Conservation (phyloP, 768 basidiomycete genomes). For the Boletellus emodensis region DNA sequence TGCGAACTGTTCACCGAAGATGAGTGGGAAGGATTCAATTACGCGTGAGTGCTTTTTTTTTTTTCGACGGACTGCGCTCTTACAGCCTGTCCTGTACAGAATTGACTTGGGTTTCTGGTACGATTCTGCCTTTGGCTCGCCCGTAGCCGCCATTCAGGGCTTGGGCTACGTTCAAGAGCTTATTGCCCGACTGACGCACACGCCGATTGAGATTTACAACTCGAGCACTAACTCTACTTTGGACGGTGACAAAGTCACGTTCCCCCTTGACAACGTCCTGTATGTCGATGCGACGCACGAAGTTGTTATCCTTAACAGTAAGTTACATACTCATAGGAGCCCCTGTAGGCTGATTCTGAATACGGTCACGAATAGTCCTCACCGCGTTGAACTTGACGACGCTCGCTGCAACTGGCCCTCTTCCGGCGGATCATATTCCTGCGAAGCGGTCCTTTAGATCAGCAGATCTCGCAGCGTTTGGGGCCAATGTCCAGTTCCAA, state of each 20-base stretch:
- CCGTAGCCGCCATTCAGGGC: constrained; percentile 71
- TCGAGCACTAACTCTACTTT: constrained; percentile 84
- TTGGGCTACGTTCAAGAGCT: constrained; percentile 82
- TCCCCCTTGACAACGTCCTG: constrained; percentile 66
- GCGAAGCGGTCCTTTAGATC: constrained; percentile 62
- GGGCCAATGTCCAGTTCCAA: constrained; percentile 87
- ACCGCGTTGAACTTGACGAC: constrained; percentile 81
- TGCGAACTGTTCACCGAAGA: constrained; percentile 86
- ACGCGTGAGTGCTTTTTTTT: constrained; percentile 49
- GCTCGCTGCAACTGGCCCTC: constrained; percentile 67
- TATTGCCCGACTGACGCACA: constrained; percentile 76
- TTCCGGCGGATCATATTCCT: constrained; percentile 72
- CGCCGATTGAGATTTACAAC: constrained; percentile 64
- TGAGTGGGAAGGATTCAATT: constrained; percentile 93
- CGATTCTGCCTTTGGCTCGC: constrained; percentile 76
- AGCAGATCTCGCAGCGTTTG: constrained; percentile 80
- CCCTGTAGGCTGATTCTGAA: not conserved
- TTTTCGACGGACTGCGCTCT: not conserved
- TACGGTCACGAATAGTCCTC: constrained; percentile 45
- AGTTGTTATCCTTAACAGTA: constrained; percentile 84
- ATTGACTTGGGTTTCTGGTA: constrained; percentile 39
- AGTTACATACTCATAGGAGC: constrained; percentile 15
- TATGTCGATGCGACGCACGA: constrained; percentile 93
- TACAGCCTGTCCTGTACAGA: constrained; percentile 4
- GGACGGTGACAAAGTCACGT: constrained; percentile 61